Evolutionary conservation across 2,329 filamentous ascomycete genomes (phyloP).

Genomic region (Fusarium cicatricum): DNA sequence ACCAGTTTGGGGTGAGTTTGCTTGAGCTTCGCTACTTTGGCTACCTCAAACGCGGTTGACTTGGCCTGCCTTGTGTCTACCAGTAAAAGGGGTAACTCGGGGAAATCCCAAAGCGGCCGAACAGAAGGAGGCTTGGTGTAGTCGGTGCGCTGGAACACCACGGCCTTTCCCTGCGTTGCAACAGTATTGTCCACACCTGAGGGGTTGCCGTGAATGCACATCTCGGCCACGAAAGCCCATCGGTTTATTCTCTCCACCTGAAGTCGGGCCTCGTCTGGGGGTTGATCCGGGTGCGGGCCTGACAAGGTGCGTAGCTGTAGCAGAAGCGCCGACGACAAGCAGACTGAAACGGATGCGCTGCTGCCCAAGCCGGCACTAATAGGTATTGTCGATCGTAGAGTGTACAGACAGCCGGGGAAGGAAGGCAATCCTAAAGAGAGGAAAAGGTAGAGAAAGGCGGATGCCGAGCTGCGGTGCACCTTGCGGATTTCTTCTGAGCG

Average conservation of each 20-base stretch:
- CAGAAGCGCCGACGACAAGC: conserved; percentile 82
- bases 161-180: conserved; percentile 89
- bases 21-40: conserved; percentile 80
- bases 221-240: conserved; percentile 96
- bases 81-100: conserved; percentile 87
- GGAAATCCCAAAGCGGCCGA: conserved; percentile 82
- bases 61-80: conserved; percentile 90
- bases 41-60: conserved; percentile 85
- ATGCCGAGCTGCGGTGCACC: conserved; percentile 82
- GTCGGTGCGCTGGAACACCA: conserved; percentile 85
- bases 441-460: conserved; percentile 91
- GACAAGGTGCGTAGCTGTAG: conserved; percentile 88
- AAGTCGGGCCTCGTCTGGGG: conserved; percentile 82
- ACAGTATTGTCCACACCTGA: conserved; percentile 98
- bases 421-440: conserved; percentile 82
- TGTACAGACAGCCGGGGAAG: conserved; percentile 86
- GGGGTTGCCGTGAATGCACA: conserved; percentile 97
- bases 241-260: conserved; percentile 96
- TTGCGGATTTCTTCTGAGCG: conserved; percentile 77
- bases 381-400: conserved; percentile 90
- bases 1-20: conserved; percentile 78
- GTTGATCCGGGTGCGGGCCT: conserved; percentile 92
- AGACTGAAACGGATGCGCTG: conserved; percentile 94
- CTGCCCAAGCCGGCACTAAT: conserved; percentile 91
- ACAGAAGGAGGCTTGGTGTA: conserved; percentile 81